phyloP scores from a whole-genome alignment of 805 yeast species.

The Wickerhamiella hasegawae region DNA sequence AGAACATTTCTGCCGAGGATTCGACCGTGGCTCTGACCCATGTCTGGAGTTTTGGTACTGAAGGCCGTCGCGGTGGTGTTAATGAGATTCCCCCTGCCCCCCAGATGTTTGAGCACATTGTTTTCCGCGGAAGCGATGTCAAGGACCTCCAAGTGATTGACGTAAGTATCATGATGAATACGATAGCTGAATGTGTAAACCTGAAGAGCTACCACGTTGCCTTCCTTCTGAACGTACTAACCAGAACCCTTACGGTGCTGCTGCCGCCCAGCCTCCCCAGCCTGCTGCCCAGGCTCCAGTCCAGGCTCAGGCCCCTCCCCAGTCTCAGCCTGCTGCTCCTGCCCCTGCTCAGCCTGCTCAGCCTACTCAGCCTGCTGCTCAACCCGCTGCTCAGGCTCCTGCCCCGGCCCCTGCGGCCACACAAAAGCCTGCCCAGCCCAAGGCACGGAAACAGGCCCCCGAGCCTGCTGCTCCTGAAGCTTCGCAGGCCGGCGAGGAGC shows the following conservation, averaged over 20 bases:
- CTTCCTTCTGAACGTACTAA: conserved; percentile 28
- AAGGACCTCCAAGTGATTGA: conserved; percentile 73
- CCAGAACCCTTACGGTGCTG: conserved; percentile 4
- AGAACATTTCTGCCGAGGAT: conserved; percentile 74
- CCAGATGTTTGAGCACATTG: conserved; percentile 56
- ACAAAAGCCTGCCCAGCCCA: conserved; percentile 1
- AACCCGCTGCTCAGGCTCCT: neutral
- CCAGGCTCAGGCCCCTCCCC: neutral
- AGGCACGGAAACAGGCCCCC: conserved; percentile 8
- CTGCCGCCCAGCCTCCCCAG: neutral
- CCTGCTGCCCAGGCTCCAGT: conserved; percentile 7
- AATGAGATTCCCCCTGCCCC: conserved; percentile 58
- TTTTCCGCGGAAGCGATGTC: conserved; percentile 83
- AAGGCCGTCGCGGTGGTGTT: conserved; percentile 61
- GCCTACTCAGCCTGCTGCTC: conserved; percentile 6
- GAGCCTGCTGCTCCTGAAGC: conserved; percentile 14
- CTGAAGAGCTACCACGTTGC: conserved; percentile 24
- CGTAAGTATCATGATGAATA: conserved; percentile 17
- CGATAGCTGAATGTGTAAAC: conserved; percentile 15
- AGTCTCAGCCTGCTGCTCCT: neutral
- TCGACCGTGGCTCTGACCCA: conserved; percentile 72
- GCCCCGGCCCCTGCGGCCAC: neutral
- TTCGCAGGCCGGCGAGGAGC: conserved; percentile 24
- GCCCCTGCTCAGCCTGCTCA: neutral
- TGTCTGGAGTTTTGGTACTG: conserved; percentile 81